Base-by-base conservation (phyloP, 2,329 filamentous ascomycete genomes). In the Colletotrichum costaricense region DNA sequence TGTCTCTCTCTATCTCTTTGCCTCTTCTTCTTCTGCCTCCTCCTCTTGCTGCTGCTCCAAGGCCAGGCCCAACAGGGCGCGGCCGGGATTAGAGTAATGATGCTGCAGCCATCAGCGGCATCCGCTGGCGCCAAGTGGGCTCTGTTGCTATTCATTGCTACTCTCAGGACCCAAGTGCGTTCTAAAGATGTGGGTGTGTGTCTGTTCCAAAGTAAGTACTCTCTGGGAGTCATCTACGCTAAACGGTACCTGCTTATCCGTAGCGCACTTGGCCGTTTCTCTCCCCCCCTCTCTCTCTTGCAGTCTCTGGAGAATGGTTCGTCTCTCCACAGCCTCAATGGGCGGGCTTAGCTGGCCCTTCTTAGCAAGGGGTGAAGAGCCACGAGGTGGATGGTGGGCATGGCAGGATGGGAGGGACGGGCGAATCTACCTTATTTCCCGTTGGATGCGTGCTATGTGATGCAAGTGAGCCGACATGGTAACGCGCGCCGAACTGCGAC, bases 281-380 rank as follows among this genome's bases (percentile, higher is more conserved):
- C 57, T 26, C 26, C 26, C 26, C 26, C n/a, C 57, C n/a, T 14
- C 66, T 30, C 33, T 63, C 65, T 38, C 16, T 42, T 0, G 38
- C 14, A 19, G 38, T 42, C 38, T 42, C 38, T 42, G 38, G 30
- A 12, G 60, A 49, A 14, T 56, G 19, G 58, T 63, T 55, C 30
- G 57, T 60, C 30, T 12, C 26, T 38, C 57, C 69, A 72, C 64
- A 72, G 69, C 69, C 69, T 72, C 64, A 63, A 62, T 42, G 49
- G 57, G 46, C 38, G 22, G 54, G 49, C 33, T 57, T 56, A 56
- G 54, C 52, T 56, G 24, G 30, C 33, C 33, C 30, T 42, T 42
- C 30, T 56, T 22, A 52, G 62, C 33, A 55, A 64, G 16, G 62
- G 33, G 62, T 2, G 19, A 11, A n/a, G 42, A n/a, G 19, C 19